A percentile compares a stretch with the other conserved stretches of the same genome.
These are phyloP conservation scores for Anthostomella pinea DNA, from an alignment of 2,329 filamentous ascomycete species.

Conservation along the genomic window DNA sequence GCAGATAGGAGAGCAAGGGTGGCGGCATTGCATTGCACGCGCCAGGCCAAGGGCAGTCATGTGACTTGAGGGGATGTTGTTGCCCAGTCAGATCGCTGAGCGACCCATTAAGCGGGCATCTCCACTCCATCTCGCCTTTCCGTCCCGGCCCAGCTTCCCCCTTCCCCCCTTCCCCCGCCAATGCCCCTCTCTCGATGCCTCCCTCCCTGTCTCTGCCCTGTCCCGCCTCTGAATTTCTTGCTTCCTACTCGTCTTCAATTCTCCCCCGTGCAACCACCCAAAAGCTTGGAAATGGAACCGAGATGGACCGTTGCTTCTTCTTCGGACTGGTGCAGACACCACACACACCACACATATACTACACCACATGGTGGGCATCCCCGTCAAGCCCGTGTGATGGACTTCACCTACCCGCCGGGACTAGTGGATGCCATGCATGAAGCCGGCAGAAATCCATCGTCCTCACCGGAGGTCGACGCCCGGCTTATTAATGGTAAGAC, in stretches of 20 bases:
- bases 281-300: too few relatives aligned
- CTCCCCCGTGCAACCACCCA: too few relatives aligned
- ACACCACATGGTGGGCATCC: too few relatives aligned
- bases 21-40: constrained; percentile 18
- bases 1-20: constrained; percentile 12
- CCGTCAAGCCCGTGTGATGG: too few relatives aligned
- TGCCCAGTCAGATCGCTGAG: constrained; percentile 10
- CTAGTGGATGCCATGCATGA: constrained; percentile 31
- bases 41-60: constrained; percentile 19
- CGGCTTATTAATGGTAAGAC: constrained; percentile 6
- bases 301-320: too few relatives aligned
- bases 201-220: neutral
- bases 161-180: neutral
- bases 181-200: neutral
- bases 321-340: too few relatives aligned
- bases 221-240: neutral
- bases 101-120: too few relatives aligned
- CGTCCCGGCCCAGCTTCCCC: too few relatives aligned
- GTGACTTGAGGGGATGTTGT: constrained; percentile 11
- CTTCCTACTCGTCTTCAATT: too few relatives aligned
- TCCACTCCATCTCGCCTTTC: too few relatives aligned
- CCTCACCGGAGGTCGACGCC: constrained; percentile 12
- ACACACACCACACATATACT: too few relatives aligned
- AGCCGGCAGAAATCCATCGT: constrained; percentile 2
- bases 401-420: constrained; percentile 30